Base-by-base conservation (phyloP, 2,329 filamentous ascomycete species). In the Sporothrix brunneoviolacea region DNA sequence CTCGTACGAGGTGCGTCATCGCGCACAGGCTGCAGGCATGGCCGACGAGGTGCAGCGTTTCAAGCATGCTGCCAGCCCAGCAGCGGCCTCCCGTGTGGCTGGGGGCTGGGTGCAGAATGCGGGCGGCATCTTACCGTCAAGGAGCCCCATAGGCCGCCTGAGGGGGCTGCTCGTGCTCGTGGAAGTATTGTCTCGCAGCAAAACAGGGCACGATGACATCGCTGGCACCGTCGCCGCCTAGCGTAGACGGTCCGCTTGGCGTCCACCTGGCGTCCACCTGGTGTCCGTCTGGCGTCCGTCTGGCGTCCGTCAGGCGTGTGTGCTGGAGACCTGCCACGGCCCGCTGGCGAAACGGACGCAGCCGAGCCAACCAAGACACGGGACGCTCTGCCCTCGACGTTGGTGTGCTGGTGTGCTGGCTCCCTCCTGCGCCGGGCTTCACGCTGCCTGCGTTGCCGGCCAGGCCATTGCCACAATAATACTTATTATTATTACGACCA, bases 311-410 rank as follows among this genome's bases (percentile, higher is more conserved):
- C 42, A 45, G 42, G 21, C 32, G 15, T 45, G 42, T n/a, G 24
- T 36, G 42, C 12, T 36, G 43, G 43, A 33, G 37, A 46, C 21
- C 42, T 27, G 42, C 33, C 43, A 38, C 44, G 36, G 16, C 36
- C 22, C 15, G 32, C 27, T 38, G 22, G 44, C 28, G 10, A 48
- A 48, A 48, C 45, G 45, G 45, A 38, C 45, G 18, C 36, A 18
- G 45, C 45, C 45, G 45, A 40, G 15, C 45, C 45, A 48, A 48
- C 45, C 45, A 48, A 7, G 19, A 24, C 37, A 15, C 45, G 18
- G 18, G 45, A 48, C 45, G 45, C 36, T 39, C 24, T 30, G 35
- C 19, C 43, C 18, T 37, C 24, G 24, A 33, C 22, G 32, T 21
- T 16, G 36, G 22, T 8, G 19, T 13, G 10, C 4, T 16, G n/a